Evolutionary conservation across 2,329 filamentous ascomycete species (phyloP).

Genomic region (Fulvia fulva): DNA sequence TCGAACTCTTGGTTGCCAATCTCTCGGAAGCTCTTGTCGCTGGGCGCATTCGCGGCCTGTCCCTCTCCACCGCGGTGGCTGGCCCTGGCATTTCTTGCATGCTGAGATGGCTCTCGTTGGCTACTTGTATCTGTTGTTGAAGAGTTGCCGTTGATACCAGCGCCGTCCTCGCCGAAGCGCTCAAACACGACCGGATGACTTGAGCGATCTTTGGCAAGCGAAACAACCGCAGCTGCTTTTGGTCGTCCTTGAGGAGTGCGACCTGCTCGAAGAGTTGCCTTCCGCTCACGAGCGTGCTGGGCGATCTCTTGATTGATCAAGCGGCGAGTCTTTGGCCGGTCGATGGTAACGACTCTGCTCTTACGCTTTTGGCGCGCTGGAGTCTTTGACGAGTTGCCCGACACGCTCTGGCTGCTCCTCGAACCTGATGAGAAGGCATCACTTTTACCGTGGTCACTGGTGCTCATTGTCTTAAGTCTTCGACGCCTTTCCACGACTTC

Average conservation of each 20-base stretch:
- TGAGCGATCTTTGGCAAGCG: background rate
- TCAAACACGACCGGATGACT: background rate
- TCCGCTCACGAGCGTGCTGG: conserved; percentile 4
- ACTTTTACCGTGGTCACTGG: background rate
- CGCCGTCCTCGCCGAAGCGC: background rate
- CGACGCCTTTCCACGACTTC: background rate
- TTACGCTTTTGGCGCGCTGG: background rate
- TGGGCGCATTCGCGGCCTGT: background rate
- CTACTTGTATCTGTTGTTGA: background rate
- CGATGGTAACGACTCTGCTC: background rate
- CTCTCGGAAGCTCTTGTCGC: background rate
- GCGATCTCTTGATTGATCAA: conserved; percentile 5
- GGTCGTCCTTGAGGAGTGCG: background rate
- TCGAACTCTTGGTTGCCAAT: background rate
- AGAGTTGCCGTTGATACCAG: background rate
- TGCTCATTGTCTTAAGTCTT: background rate
- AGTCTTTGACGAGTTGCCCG: background rate
- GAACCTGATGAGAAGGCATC: too few relatives aligned
- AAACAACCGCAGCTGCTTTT: background rate
- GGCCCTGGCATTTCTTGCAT: conserved; percentile 1
- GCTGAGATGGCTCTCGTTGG: background rate
- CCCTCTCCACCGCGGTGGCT: background rate
- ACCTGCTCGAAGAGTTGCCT: background rate
- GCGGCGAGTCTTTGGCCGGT: conserved; percentile 2
- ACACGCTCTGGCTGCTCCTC: background rate